Evolutionary conservation across 2,329 filamentous ascomycete genomes (phyloP), one percentile per base, ranked within the genome.

Genomic region (Pochonia chlamydosporia): DNA sequence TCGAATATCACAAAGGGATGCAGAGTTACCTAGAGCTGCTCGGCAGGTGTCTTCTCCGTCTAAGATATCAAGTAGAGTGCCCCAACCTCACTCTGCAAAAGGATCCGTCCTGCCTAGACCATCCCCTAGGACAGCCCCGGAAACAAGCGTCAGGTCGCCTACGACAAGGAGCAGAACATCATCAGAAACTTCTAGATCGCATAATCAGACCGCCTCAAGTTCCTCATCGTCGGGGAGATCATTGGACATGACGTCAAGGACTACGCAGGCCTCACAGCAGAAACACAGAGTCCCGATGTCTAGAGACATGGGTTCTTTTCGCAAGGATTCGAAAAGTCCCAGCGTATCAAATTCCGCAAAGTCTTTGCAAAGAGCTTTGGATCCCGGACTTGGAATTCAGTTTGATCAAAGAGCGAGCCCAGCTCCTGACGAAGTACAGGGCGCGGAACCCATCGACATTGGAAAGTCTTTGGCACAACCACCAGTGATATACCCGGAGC

Each of bases 401-500:
- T 56, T 69, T 28, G 73, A 76, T 51, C 66, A 68, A 35, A 62
- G 60, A 37, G 55, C 71, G 26, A 71, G 70, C 0, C 64, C 67
- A 30, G 76, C 70, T 39, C 71, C 73, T 1, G 65, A 65, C 33
- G 70, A 74, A 35, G 64, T 71, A n/a, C 65, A 65, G 35, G 49
- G 65, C 9, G 64, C 68, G 8, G 72, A 73, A 33, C 61, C 61
- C n/a, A 51, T 68, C 20, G 73, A 77, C 35, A 54, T 68, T 28
- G 61, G 64, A 28, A 68, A 63, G 36, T 58, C 64, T 0, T 59
- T 57, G 21, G 58, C 63, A 6, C 72, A 71, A 20, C 63, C 71
- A 6, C 68, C 73, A 33, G 71, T 69, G 11, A 72, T 78, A 46
- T 79, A 78, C 52, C 81, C 81, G 2, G 81, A 84, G 54, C 62